Conservation (phyloP, 805 yeast genomes). For the Wickerhamomyces rabaulensis region DNA sequence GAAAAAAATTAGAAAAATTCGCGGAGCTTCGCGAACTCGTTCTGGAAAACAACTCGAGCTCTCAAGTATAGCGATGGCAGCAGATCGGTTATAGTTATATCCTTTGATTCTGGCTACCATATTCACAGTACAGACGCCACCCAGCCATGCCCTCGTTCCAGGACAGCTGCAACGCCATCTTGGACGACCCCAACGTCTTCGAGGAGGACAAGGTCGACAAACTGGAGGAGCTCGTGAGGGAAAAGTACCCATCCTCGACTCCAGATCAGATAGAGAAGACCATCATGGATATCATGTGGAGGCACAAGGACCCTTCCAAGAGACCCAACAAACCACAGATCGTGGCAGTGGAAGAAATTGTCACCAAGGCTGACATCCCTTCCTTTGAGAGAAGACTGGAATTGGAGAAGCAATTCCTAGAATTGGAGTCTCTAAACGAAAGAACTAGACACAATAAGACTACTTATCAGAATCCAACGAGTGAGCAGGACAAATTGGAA, state of each 20-base stretch:
- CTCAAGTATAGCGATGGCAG: no score
- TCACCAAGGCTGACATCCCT: conserved; percentile 19
- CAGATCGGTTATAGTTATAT: no score
- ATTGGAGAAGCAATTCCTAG: conserved; percentile 18
- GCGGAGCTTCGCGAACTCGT: neutral
- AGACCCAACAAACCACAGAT: conserved; percentile 14
- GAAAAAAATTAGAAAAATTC: neutral
- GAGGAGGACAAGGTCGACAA: conserved; percentile 37
- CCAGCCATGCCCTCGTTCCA: conserved; percentile 10
- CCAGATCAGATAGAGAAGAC: conserved; percentile 28
- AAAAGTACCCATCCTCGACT: conserved; percentile 12
- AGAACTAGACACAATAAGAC: neutral
- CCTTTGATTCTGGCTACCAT: neutral
- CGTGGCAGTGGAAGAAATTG: conserved; percentile 16
- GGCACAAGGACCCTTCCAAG: conserved; percentile 30
- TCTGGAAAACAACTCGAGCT: neutral
- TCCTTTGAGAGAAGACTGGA: conserved; percentile 23
- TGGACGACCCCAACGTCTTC: conserved; percentile 24
- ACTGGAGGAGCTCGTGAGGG: conserved; percentile 29
- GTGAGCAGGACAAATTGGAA: conserved; percentile 1
- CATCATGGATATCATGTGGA: conserved; percentile 36
- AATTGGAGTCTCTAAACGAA: conserved; percentile 12
- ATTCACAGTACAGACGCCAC: neutral
- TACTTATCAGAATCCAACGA: neutral
- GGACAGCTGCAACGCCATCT: conserved; percentile 25